Evolutionary conservation across 2,329 filamentous ascomycete species (phyloP), one percentile per base, ranked within the genome.

Genomic region (Neocucurbitaria cava): DNA sequence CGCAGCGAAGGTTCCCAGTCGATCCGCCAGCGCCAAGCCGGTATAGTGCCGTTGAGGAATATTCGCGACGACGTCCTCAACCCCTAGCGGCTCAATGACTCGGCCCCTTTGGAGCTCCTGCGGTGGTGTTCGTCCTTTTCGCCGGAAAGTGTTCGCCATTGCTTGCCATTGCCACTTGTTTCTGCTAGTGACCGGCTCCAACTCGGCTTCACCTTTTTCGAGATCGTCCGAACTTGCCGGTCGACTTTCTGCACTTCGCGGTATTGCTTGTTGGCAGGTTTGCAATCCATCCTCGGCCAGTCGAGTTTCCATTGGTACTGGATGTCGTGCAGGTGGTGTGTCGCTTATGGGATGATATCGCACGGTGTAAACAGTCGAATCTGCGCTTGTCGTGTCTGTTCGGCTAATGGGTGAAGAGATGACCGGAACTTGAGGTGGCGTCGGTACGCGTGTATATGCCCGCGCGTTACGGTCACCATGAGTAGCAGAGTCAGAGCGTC

Each of bases 361-460:
- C 26, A 89, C 82, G 46, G 85, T 82, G 65, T 89, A 88, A 4
- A 87, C 82, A 1, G 86, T 88, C 57, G 85, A 88, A 23, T 82
- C 82, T 8, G 84, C 85, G 70, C 85, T 88, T 5, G 82, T 83
- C 1, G 84, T 87, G 62, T 88, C 85, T 18, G 82, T 81, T 58
- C 85, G 78, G 65, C 83, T 87, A 33, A 87, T 76, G 1, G 86
- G 85, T 10, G 84, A 85, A 7, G 81, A 76, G 18, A 81, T 76
- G 42, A 77, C 74, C 36, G 76, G 71, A 18, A 80, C 79, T 21
- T 78, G 77, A 18, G 78, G 76, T 40, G 69, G 70, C 10, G 59
- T 71, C 46, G 68, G 68, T 28, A 77, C 54, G 5, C 66, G 69
- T 2, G 64, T 51, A 41, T 73, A 75, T n/a, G 61, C 49, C 40